Evolutionary conservation across 2,329 filamentous ascomycete species (phyloP).

Genomic region (Cladobotryum protrusum): DNA sequence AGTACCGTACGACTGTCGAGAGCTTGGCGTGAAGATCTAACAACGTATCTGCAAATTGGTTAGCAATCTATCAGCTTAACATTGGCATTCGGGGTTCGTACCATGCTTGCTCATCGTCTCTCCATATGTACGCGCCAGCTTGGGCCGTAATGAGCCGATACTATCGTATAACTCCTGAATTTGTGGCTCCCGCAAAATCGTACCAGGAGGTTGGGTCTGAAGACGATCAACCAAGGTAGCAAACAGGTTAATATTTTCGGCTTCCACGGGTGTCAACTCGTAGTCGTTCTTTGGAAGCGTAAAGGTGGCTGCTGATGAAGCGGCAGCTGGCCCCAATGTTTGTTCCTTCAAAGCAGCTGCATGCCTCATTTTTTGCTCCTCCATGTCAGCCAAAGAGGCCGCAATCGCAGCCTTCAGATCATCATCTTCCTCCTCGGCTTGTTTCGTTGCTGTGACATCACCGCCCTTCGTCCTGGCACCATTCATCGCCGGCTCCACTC

Average conservation of each 20-base stretch:
- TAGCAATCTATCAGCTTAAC: slow-evolving; percentile 7
- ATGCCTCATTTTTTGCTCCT: slow-evolving; percentile 92
- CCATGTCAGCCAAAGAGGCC: slow-evolving; percentile 92
- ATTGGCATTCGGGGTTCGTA: slow-evolving; percentile 34
- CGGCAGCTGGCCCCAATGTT: slow-evolving; percentile 39
- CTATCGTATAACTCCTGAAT: slow-evolving; percentile 98
- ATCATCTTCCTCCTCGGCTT: slow-evolving; percentile 79
- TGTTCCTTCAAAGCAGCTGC: slow-evolving; percentile 78
- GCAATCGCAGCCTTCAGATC: slow-evolving; percentile 93
- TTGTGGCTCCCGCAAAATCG: slow-evolving; percentile 92
- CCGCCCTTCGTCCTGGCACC: slow-evolving; percentile 32
- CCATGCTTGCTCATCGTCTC: slow-evolving; percentile 99
- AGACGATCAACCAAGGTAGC: slow-evolving; percentile 88
- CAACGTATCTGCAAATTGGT: slow-evolving; percentile 62
- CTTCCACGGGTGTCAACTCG: slow-evolving; percentile 86
- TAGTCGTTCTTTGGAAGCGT: slow-evolving; percentile 81
- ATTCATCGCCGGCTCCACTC: slow-evolving; percentile 53
- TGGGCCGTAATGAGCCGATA: slow-evolving; percentile 87
- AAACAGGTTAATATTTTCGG: slow-evolving; percentile 96
- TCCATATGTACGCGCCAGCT: slow-evolving; percentile 89
- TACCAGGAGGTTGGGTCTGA: slow-evolving; percentile 91
- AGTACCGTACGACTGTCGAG: slow-evolving; percentile 93
- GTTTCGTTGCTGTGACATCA: slow-evolving; percentile 31
- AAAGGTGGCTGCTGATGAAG: slow-evolving; percentile 38
- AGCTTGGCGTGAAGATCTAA: slow-evolving; percentile 92